These are phyloP conservation scores for Paragyromitra xinjiangensis DNA, from an alignment of 495 filamentous ascomycete genomes.

Conservation along the genomic window DNA sequence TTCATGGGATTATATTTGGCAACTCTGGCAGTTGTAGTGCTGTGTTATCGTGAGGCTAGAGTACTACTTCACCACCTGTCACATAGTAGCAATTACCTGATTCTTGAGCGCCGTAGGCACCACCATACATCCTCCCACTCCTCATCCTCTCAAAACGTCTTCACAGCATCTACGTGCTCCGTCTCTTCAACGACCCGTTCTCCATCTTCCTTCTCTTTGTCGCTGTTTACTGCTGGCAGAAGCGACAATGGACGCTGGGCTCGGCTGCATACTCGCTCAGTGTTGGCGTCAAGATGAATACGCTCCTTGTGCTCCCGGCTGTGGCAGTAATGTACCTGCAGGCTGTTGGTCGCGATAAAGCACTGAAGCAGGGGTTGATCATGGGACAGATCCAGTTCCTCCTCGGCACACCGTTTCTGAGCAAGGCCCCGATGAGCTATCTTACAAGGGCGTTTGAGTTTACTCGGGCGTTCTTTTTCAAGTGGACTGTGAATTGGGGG, in stretches of 20 bases:
- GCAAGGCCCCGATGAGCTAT: slow-evolving; percentile 73
- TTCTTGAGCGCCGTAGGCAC: slow-evolving; percentile 65
- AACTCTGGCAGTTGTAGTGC: slow-evolving; percentile 77
- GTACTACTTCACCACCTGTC: slow-evolving; percentile 58
- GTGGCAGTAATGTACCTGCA: slow-evolving; percentile 77
- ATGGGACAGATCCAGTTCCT: slow-evolving; percentile 77
- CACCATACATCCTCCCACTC: slow-evolving; percentile 87
- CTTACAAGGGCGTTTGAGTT: slow-evolving; percentile 85
- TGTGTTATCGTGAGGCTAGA: slow-evolving; percentile 79
- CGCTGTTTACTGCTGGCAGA: slow-evolving; percentile 79
- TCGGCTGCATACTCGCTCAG: slow-evolving; percentile 78
- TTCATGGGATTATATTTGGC: slow-evolving; percentile 81
- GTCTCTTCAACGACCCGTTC: slow-evolving; percentile 95
- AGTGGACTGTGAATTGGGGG: slow-evolving; percentile 99
- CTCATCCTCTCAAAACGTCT: slow-evolving; percentile 89
- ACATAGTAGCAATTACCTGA: slow-evolving; percentile 27
- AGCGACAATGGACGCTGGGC: slow-evolving; percentile 73
- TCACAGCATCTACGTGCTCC: slow-evolving; percentile 90
- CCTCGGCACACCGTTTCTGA: slow-evolving; percentile 80
- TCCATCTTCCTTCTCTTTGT: slow-evolving; percentile 82
- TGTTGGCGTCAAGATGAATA: slow-evolving; percentile 91
- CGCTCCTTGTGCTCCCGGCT: slow-evolving; percentile 82
- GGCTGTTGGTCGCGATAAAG: slow-evolving; percentile 69
- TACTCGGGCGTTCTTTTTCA: slow-evolving; percentile 86
- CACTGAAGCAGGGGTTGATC: slow-evolving; percentile 71